A percentile compares a stretch with the other conserved stretches of the same genome.
These are phyloP conservation scores for Colletotrichum tropicale DNA, from an alignment of 2,329 filamentous ascomycete genomes.

Conservation along the genomic window DNA sequence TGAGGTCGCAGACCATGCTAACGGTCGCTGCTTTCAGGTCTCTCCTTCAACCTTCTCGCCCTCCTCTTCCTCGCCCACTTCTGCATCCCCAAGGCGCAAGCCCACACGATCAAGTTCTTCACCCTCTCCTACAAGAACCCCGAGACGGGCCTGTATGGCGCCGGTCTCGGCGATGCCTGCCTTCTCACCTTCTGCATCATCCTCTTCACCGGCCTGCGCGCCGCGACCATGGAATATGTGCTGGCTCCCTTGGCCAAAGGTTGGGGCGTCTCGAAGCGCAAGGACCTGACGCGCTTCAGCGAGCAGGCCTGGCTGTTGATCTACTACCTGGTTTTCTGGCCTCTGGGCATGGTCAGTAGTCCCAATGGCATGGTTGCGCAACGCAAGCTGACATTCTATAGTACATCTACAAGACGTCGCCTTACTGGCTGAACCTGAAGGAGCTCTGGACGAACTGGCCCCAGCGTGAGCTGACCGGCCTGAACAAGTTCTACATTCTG, in stretches of 20 bases:
- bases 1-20: conserved; percentile 18
- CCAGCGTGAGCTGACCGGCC: conserved; percentile 71
- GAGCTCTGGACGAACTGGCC: conserved; percentile 90
- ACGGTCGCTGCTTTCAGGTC: conserved; percentile 49
- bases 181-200: conserved; percentile 81
- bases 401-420: conserved; percentile 81
- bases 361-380: not conserved
- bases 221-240: conserved; percentile 84
- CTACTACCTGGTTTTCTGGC: conserved; percentile 85
- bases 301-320: conserved; percentile 93
- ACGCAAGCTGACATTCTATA: conserved; percentile 37
- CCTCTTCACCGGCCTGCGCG: conserved; percentile 85
- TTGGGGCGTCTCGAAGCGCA: conserved; percentile 76
- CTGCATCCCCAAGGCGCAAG: conserved; percentile 79
- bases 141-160: conserved; percentile 70
- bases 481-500: conserved; percentile 89
- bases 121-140: conserved; percentile 82
- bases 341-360: conserved; percentile 76
- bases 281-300: conserved; percentile 82
- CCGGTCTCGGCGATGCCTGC: conserved; percentile 80
- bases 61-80: conserved; percentile 83
- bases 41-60: conserved; percentile 84
- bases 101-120: conserved; percentile 87
- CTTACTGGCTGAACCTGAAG: conserved; percentile 77
- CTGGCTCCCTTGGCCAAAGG: conserved; percentile 77